Conservation (phyloP, 2,329 filamentous ascomycete species). For the Tolypocladium tundrense region DNA sequence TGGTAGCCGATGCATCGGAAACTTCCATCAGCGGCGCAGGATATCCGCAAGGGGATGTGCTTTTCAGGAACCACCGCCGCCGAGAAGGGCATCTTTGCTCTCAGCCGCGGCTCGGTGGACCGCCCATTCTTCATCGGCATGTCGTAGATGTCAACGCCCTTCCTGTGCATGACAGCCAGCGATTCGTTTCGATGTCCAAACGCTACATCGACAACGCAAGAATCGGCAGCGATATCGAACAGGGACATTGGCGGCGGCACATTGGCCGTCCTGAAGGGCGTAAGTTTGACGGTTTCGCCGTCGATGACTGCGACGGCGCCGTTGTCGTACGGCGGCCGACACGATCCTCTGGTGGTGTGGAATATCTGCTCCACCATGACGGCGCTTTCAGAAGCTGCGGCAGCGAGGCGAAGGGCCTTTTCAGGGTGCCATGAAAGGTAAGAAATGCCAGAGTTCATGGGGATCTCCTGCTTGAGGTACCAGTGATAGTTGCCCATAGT, state of each 20-base stretch:
- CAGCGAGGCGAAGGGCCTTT: constrained; percentile 59
- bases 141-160: constrained; percentile 56
- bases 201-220: constrained; percentile 62
- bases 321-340: constrained; percentile 61
- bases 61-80: constrained; percentile 10
- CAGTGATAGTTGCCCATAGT: constrained; percentile 97
- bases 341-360: constrained; percentile 57
- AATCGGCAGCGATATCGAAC: constrained; percentile 55
- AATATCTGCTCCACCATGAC: constrained; percentile 59
- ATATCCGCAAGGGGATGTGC: constrained; percentile 20
- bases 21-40: constrained; percentile 14
- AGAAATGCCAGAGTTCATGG: constrained; percentile 23
- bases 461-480: constrained; percentile 88
- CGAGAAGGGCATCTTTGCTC: constrained; percentile 27
- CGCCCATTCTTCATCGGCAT: constrained; percentile 55
- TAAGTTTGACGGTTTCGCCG: constrained; percentile 69
- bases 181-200: constrained; percentile 54
- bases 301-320: constrained; percentile 79
- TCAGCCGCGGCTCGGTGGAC: constrained; percentile 31
- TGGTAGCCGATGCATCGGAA: constrained; percentile 22
- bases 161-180: constrained; percentile 63
- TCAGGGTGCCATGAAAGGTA: constrained; percentile 74
- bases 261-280: constrained; percentile 73
- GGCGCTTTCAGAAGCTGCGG: constrained; percentile 39
- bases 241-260: constrained; percentile 89